These are phyloP conservation scores for Flaveria brownii DNA, from an alignment of 129 eudicot genomes.

Conservation along the genomic window DNA sequence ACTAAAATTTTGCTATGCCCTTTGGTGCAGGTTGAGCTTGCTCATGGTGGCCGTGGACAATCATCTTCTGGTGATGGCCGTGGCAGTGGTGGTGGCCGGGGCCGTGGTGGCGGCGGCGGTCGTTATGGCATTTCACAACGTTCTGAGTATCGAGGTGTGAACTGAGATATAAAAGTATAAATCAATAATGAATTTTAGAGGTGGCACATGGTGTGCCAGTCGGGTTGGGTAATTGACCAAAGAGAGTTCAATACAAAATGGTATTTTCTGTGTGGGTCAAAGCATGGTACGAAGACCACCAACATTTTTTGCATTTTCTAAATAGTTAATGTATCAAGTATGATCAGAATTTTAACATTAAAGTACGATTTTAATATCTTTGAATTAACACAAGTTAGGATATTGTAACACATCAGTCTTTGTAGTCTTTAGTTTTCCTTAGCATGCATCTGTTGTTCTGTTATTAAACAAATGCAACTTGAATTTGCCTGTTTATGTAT, in stretches of 20 bases:
- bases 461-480: neutral
- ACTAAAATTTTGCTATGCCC: neutral
- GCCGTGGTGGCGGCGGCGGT: slow-evolving; percentile 50
- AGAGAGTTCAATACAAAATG: neutral
- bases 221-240: neutral
- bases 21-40: slow-evolving; percentile 80
- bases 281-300: neutral
- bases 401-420: neutral
- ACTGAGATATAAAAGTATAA: neutral
- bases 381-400: neutral
- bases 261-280: neutral
- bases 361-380: neutral
- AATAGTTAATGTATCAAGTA: neutral
- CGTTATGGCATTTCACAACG: slow-evolving; percentile 82
- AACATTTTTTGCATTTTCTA: neutral
- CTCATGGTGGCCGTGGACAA: slow-evolving; percentile 95
- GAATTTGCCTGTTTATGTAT: neutral
- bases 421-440: neutral
- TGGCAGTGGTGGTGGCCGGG: slow-evolving; percentile 62
- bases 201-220: neutral
- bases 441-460: neutral
- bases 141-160: slow-evolving; percentile 83
- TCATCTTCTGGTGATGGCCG: slow-evolving; percentile 69
- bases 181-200: neutral
- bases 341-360: neutral